A percentile compares a stretch with the other conserved stretches of the same genome.
phyloP scores from a whole-genome alignment of 306 rosid genomes.

The Castanea crenata region DNA sequence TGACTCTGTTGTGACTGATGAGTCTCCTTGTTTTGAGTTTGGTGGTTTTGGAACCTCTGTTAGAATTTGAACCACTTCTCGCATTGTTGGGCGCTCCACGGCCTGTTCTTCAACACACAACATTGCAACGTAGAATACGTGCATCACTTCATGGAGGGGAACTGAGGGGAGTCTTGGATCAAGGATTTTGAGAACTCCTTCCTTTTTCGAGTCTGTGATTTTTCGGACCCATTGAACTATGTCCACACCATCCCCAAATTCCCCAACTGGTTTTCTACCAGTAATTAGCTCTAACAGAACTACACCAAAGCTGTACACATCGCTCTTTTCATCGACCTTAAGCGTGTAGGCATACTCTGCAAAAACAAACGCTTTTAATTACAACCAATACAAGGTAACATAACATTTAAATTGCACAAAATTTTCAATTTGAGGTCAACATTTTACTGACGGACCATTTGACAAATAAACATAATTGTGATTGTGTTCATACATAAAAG shows the following conservation, averaged over 20 bases:
- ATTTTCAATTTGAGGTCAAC: no score
- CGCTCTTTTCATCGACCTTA: slow-evolving; percentile 95
- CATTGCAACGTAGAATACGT: slow-evolving; percentile 89
- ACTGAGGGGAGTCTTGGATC: slow-evolving; percentile 90
- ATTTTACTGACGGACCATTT: no score
- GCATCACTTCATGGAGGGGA: slow-evolving; percentile 86
- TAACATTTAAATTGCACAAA: neutral
- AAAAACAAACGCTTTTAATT: slow-evolving; percentile 10
- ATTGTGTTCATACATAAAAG: no score
- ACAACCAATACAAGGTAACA: neutral
- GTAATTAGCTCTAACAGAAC: slow-evolving; percentile 79
- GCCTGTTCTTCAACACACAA: slow-evolving; percentile 97
- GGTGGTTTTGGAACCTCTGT: slow-evolving; percentile 82
- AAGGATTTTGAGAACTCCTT: slow-evolving; percentile 75
- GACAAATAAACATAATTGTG: neutral
- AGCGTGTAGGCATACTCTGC: slow-evolving; percentile 95
- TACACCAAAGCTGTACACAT: slow-evolving; percentile 92
- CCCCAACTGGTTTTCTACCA: slow-evolving; percentile 94
- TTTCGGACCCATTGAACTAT: slow-evolving; percentile 94
- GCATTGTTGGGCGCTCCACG: slow-evolving; percentile 94
- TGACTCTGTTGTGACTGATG: slow-evolving; percentile 43
- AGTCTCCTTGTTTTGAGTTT: slow-evolving; percentile 45
- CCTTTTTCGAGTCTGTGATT: slow-evolving; percentile 83
- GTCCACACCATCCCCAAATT: slow-evolving; percentile 95
- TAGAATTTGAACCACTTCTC: slow-evolving; percentile 94